Base-by-base conservation (phyloP, 192 early-diverging fungal species). In the Gamsiella multidivaricata region DNA sequence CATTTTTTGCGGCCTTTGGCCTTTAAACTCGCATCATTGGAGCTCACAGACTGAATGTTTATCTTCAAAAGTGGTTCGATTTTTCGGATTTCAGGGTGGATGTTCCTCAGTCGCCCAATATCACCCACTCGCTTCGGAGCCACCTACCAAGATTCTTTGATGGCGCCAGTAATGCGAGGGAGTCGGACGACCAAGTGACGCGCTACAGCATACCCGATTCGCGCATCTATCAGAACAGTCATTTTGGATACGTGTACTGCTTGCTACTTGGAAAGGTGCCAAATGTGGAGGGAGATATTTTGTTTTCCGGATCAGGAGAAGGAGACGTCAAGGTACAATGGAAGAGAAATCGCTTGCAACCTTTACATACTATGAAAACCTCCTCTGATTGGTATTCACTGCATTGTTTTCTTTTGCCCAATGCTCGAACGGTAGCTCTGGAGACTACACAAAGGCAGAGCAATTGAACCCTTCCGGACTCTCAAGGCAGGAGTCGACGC, bases 181-280 rank as follows among this genome's bases (percentile, higher is more conserved):
- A 69, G 11, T 33, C 57, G n/a, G 84, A 85, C 54, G 62, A 80
- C 20, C 82, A 80, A 11, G 86, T 82, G 20, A 84, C 83, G 20
- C 74, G 81, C 41, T 90, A 85, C 72, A 83, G 89, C 50, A 84
- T 94, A 22, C 82, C 81, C n/a, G 88, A 89, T 26, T 50, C 57
- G 14, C 76, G 80, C 43, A 85, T 91, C 10, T 70, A 76, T 6
- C 81, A 75, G 25, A 89, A 88, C 80, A 89, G 89, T 7, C 92
- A 94, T 72, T 88, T 88, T 64, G 92, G 92, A 39, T 92, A 91
- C 63, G 88, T 94, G 18, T 91, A 94, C 61, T 81, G 85, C 53
- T 62, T 91, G 20, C 28, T 88, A 17, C 75, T 91, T 8, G 85
- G 87, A 25, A 67, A 65, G 28, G 57, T 88, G 17, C 84, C 83